Evolutionary conservation across 345 rosid genomes (phyloP).

Genomic region (Hirschfeldia incana): DNA sequence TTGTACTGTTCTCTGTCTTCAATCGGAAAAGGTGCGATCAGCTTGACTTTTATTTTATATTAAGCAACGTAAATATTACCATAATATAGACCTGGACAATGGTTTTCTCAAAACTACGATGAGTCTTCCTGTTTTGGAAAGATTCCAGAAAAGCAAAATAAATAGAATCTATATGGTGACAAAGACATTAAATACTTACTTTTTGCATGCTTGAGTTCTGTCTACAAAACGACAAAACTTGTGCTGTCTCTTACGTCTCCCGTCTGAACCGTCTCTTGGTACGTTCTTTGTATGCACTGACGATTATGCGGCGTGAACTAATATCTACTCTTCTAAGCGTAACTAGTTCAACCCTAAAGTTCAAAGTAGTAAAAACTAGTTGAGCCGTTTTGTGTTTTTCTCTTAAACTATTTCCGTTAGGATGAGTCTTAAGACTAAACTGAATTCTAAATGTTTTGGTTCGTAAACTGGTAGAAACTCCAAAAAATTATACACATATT

Average conservation of each 20-base stretch:
- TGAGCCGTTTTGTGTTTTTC: neutral
- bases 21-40: neutral
- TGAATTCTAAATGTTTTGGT: neutral
- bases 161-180: slow-evolving; percentile 7
- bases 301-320: neutral
- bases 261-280: slow-evolving; percentile 12
- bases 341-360: neutral
- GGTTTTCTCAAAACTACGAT: neutral
- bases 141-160: neutral
- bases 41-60: neutral
- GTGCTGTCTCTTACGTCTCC: slow-evolving; percentile 27
- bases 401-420: neutral
- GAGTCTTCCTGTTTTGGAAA: neutral
- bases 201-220: slow-evolving; percentile 17
- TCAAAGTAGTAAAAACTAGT: neutral
- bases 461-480: neutral
- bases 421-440: neutral
- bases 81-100: neutral
- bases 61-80: neutral
- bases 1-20: neutral
- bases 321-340: neutral
- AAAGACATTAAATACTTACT: slow-evolving; percentile 19
- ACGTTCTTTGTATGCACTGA: slow-evolving; percentile 15
- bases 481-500: neutral
- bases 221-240: slow-evolving; percentile 13